These are phyloP conservation scores for Wickerhamiella brachini DNA, from an alignment of 805 yeast species.

Conservation along the genomic window DNA sequence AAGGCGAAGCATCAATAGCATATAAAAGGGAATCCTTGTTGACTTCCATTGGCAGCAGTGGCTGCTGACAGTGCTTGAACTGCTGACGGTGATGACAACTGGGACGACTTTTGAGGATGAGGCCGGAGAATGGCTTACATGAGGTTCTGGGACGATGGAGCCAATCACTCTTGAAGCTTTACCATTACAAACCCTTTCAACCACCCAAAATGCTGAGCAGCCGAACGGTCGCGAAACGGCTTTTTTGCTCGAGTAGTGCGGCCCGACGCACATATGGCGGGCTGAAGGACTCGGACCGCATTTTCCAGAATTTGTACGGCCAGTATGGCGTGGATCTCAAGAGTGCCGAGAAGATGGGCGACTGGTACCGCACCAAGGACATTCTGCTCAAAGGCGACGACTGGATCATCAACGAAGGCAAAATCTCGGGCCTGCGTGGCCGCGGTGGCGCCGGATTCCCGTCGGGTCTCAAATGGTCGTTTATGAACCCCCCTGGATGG, in stretches of 20 bases:
- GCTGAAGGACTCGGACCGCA: slow-evolving; percentile 68
- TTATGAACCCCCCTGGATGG: slow-evolving; percentile 95
- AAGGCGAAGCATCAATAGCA: slow-evolving; percentile 23
- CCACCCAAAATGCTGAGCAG: background rate
- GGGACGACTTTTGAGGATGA: no score
- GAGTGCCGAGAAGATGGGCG: slow-evolving; percentile 67
- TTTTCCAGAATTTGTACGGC: slow-evolving; percentile 71
- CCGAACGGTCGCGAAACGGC: slow-evolving; percentile 5
- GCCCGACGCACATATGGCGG: slow-evolving; percentile 47
- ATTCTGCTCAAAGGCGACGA: slow-evolving; percentile 68
- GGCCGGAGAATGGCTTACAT: background rate
- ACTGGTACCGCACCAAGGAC: slow-evolving; percentile 87
- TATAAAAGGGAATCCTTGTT: slow-evolving; percentile 24
- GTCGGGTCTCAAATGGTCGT: slow-evolving; percentile 81
- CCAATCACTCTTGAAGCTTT: background rate
- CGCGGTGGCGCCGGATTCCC: slow-evolving; percentile 95
- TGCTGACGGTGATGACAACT: no score
- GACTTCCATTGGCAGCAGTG: background rate
- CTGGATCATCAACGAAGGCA: slow-evolving; percentile 83
- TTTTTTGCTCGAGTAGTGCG: slow-evolving; percentile 11
- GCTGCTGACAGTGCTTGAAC: no score
- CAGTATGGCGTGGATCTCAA: slow-evolving; percentile 64
- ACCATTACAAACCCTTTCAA: background rate
- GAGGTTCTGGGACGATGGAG: background rate
- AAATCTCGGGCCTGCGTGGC: slow-evolving; percentile 74